Evolutionary conservation across 2,329 filamentous ascomycete species (phyloP), one percentile per base, ranked within the genome.

Genomic region (Alternaria incomplexa): DNA sequence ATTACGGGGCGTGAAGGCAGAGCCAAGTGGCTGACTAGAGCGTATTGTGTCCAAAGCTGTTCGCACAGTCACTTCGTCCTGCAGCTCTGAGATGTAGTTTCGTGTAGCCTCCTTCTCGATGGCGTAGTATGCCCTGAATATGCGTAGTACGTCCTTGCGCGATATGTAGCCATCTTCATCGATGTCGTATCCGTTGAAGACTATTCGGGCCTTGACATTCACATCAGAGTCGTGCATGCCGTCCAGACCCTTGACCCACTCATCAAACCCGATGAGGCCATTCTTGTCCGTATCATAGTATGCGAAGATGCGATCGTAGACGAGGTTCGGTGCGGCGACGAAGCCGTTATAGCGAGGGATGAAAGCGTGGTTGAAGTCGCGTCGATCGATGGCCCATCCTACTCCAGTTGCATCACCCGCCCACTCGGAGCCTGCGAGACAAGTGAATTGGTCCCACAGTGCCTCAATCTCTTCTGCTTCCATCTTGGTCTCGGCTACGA

Each of bases 391-490:
- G 32, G 93, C 96, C 70, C 95, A 85, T 58, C 87, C 85, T 45
- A 97, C 85, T 22, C 90, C 87, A 70, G 92, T 89, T 0, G 93
- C 92, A 75, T 98, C 95, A 17, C 91, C 87, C 32, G 88, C 83
- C 91, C 91, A 97, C 76, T 95, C 90, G 6, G 90, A 90, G 69
- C 92, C 95, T 45, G 95, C 95, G 80, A 97, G 90, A 77, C 94
- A 97, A 6, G 92, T 94, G 87, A 97, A 99, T 76, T 98, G 95
- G 75, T 98, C 95, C 90, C 94, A 98, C 45, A 97, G 88, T 7
- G 94, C 95, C 80, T 98, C 95, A 6, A 99, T 84, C 78, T 97
- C 93, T 2, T 93, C 91, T 26, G 91, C 88, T 74, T 97, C 93
- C 72, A 79, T 96, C 10, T 76, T 78, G 15, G 80, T 80, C 25